Conservation (phyloP, 257 asterid species). For the Plantago elongata region DNA sequence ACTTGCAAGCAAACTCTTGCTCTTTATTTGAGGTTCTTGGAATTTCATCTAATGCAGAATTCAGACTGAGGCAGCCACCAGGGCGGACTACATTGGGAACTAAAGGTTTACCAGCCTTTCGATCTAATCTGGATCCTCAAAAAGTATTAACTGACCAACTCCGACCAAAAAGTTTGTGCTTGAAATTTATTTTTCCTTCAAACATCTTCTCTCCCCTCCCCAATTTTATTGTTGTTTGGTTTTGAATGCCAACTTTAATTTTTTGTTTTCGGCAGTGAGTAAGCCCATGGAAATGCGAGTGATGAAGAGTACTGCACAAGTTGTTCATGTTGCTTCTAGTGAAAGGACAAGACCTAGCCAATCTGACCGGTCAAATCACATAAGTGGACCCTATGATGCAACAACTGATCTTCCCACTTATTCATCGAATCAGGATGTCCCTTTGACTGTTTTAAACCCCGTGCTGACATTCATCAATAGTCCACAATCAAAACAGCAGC, state of each 20-base stretch:
- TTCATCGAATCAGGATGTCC: slow-evolving; percentile 17
- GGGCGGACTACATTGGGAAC: slow-evolving; percentile 29
- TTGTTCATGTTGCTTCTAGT: slow-evolving; percentile 20
- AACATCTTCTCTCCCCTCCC: slow-evolving; percentile 4
- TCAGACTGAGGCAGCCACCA: slow-evolving; percentile 53
- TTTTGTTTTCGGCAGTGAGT: slow-evolving; percentile 28
- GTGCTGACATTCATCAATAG: slow-evolving; percentile 24
- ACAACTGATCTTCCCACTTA: slow-evolving; percentile 22
- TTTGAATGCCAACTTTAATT: slow-evolving; percentile 13
- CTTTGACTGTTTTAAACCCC: slow-evolving; percentile 19
- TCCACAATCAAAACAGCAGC: slow-evolving; percentile 22
- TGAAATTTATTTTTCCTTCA: slow-evolving; percentile 1
- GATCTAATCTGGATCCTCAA: slow-evolving; percentile 13
- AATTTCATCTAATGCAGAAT: slow-evolving; percentile 42
- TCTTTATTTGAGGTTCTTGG: slow-evolving; percentile 24
- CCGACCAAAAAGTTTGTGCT: slow-evolving; percentile 27
- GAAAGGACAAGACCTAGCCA: slow-evolving; percentile 30
- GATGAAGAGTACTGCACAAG: slow-evolving; percentile 15
- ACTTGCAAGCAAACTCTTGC: slow-evolving; percentile 21
- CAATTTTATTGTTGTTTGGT: slow-evolving; percentile 6
- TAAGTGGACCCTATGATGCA: slow-evolving; percentile 27
- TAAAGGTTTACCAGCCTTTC: slow-evolving; percentile 22
- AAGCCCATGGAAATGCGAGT: slow-evolving; percentile 22
- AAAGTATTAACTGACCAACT: slow-evolving; percentile 26
- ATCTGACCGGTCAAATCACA: slow-evolving; percentile 22